Evolutionary conservation across 1,139 yeast species (phyloP).

Genomic region (Pichia sp.): DNA sequence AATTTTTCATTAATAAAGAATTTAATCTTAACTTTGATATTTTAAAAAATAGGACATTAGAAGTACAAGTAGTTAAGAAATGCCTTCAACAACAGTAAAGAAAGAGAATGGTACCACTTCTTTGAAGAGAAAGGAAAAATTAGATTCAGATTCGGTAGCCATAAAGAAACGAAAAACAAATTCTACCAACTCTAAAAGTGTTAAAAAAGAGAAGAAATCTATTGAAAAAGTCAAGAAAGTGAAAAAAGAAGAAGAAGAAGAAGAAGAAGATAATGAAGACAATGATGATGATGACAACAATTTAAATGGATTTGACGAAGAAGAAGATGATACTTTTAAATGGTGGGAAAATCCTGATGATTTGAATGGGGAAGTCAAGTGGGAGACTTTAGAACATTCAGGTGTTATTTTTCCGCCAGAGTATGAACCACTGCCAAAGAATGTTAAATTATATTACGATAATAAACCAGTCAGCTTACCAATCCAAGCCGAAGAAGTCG

Average conservation of each 20-base stretch:
- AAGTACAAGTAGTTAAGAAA: too few relatives aligned
- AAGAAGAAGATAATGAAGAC: constrained; percentile 1
- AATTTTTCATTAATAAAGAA: too few relatives aligned
- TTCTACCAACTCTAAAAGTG: not conserved
- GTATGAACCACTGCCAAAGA: constrained; percentile 79
- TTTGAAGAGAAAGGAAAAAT: not conserved
- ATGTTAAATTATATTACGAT: constrained; percentile 69
- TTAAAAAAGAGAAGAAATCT: not conserved
- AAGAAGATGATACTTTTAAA: constrained; percentile 57
- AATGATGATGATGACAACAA: constrained; percentile 46
- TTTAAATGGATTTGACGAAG: constrained; percentile 23
- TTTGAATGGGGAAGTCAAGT: constrained; percentile 67
- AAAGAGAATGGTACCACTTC: not conserved
- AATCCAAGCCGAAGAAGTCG: constrained; percentile 87
- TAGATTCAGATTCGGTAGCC: not conserved
- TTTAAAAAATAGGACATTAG: not conserved
- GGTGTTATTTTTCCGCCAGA: constrained; percentile 94
- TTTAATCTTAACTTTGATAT: too few relatives aligned
- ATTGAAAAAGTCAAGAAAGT: not conserved
- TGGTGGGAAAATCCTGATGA: constrained; percentile 87
- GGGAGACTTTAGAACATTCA: constrained; percentile 80
- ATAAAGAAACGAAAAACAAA: constrained; percentile 3
- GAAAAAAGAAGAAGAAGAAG: not conserved
- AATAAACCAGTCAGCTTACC: constrained; percentile 72
- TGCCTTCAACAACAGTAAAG: not conserved